A percentile compares a stretch with the other conserved stretches of the same genome.
These are phyloP conservation scores for Suillus decipiens DNA, from an alignment of 768 basidiomycete genomes.

Conservation along the genomic window DNA sequence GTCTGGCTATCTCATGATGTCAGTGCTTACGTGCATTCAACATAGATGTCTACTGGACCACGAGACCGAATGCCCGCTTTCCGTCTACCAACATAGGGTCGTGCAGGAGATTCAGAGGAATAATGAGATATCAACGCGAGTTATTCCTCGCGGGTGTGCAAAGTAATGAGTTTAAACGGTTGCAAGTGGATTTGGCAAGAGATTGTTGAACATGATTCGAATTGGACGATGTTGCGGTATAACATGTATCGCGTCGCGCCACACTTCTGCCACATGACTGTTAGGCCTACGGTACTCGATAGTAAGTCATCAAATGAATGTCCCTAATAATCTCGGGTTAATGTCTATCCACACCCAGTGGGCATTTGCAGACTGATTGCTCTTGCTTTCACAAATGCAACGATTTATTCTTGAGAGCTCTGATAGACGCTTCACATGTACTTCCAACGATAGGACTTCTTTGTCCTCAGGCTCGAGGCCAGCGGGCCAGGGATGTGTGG, in stretches of 20 bases:
- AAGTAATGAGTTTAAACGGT: slow-evolving; percentile 67
- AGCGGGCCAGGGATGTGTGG: too few relatives aligned
- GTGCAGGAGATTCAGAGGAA: slow-evolving; percentile 87
- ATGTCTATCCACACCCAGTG: background rate
- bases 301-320: background rate
- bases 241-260: background rate
- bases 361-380: background rate
- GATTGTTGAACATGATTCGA: slow-evolving; percentile 47
- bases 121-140: slow-evolving; percentile 85
- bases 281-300: background rate
- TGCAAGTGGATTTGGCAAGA: slow-evolving; percentile 69
- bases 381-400: background rate
- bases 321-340: background rate
- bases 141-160: slow-evolving; percentile 76
- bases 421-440: background rate
- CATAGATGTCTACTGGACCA: slow-evolving; percentile 82
- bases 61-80: slow-evolving; percentile 88
- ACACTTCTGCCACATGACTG: background rate
- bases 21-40: background rate
- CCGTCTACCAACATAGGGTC: slow-evolving; percentile 83
- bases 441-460: background rate
- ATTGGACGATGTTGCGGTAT: slow-evolving; percentile 28
- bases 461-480: background rate
- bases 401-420: background rate
- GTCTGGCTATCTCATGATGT: background rate